Evolutionary conservation across 176 grass and related monocot genomes (phyloP).

Genomic region (Otatea glauca): DNA sequence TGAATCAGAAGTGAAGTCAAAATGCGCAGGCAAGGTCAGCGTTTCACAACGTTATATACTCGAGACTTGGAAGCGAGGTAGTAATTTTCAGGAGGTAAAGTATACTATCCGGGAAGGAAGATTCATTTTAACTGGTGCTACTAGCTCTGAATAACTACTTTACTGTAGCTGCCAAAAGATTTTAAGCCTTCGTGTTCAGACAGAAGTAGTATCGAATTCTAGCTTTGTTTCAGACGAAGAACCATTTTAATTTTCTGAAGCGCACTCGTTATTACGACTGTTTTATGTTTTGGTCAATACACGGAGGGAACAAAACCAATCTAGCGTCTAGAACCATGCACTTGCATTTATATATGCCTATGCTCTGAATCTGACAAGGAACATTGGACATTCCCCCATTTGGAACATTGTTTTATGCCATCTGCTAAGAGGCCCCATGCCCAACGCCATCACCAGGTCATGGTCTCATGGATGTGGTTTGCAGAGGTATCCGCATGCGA

Average conservation of each 20-base stretch:
- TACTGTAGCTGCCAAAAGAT: no score
- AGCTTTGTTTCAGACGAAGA: background rate
- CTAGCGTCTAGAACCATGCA: background rate
- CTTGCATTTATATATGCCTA: background rate
- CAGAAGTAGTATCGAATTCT: background rate
- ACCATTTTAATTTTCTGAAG: background rate
- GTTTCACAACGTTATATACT: background rate
- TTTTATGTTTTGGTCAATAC: background rate
- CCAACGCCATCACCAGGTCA: background rate
- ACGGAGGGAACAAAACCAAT: background rate
- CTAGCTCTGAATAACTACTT: no score
- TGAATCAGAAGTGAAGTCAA: background rate
- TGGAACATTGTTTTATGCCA: background rate
- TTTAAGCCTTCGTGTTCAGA: background rate
- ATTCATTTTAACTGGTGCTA: background rate
- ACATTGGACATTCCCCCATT: constrained; percentile 2
- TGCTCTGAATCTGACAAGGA: background rate
- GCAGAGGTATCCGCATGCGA: background rate
- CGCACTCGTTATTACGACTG: background rate
- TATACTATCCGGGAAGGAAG: background rate
- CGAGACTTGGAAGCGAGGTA: constrained; percentile 2
- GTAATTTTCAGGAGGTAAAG: constrained; percentile 23
- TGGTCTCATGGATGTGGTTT: background rate
- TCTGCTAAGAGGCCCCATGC: background rate
- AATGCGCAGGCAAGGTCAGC: background rate